phyloP scores from a whole-genome alignment of 225 moss, liverwort and hornwort species.

The Rhytidiadelphus loreus region DNA sequence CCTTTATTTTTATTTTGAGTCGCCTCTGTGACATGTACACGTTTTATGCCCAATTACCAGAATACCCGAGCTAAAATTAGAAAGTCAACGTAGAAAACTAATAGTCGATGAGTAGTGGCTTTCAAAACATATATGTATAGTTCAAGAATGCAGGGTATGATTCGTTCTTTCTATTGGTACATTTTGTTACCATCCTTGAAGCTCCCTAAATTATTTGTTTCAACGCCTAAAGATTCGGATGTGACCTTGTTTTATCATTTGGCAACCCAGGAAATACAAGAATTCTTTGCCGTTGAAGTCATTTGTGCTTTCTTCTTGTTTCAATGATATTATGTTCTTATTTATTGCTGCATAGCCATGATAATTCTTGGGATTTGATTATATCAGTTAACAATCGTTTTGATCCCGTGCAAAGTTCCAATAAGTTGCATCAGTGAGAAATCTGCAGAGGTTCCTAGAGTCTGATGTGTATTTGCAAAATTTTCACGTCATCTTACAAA shows the following conservation, averaged over 20 bases:
- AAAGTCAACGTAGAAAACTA: background rate
- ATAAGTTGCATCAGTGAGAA: background rate
- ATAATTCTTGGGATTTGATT: background rate
- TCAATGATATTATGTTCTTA: background rate
- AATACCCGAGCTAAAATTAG: background rate
- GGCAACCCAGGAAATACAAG: background rate
- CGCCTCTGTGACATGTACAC: background rate
- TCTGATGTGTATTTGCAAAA: background rate
- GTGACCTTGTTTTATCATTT: background rate
- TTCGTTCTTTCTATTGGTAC: background rate
- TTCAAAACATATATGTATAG: background rate
- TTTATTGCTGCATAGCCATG: background rate
- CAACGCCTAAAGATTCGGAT: background rate
- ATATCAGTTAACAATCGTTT: background rate
- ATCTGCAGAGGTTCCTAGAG: background rate
- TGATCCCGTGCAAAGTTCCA: background rate
- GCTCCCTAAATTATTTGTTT: background rate
- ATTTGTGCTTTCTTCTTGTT: background rate
- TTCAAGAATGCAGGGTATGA: background rate
- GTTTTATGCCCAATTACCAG: background rate
- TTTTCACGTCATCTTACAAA: background rate
- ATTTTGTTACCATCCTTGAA: background rate
- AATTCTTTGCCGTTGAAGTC: background rate
- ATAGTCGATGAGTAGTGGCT: background rate
- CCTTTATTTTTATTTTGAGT: background rate